Percentiles rank a stretch among this genome's conserved stretches.
Conservation (phyloP, 164 flowering plant species). For the Nelumbo lutea region DNA sequence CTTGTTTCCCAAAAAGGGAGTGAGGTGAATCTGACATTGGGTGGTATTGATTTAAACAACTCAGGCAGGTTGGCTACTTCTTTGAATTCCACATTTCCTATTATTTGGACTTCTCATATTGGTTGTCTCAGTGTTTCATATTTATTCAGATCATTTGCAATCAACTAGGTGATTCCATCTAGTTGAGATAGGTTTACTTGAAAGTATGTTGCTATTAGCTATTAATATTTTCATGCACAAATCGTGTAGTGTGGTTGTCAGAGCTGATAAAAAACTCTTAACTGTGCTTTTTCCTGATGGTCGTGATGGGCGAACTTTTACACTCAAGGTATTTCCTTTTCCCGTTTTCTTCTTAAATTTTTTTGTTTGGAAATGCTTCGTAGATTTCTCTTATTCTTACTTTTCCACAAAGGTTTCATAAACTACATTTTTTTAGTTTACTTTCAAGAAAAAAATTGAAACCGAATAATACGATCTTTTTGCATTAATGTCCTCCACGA, state of each 20-base stretch:
- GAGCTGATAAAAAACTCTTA: conserved; percentile 83
- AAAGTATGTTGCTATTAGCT: not conserved
- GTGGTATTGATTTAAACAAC: conserved; percentile 97
- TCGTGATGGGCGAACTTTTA: conserved; percentile 92
- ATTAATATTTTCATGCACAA: not conserved
- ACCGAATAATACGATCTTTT: too few species aligned
- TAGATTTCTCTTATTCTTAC: too few species aligned
- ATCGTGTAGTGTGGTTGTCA: conserved; percentile 67
- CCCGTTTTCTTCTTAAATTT: not conserved
- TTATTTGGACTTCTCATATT: not conserved
- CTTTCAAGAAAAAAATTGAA: too few species aligned
- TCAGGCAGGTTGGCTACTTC: conserved; percentile 87
- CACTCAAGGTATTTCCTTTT: conserved; percentile 67
- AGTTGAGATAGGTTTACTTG: not conserved
- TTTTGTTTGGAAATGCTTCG: too few species aligned
- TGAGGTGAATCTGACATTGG: conserved; percentile 91
- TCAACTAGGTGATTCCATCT: not conserved
- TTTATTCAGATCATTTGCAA: not conserved
- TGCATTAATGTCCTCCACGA: too few species aligned
- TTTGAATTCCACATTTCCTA: conserved; percentile 6
- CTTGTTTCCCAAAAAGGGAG: conserved; percentile 65
- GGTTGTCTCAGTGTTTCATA: too few species aligned
- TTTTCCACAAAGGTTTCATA: too few species aligned
- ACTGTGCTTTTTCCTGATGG: conserved; percentile 96
- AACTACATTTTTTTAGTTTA: too few species aligned